Evolutionary conservation across 352 stramenopile species (phyloP).

Genomic region (Globisporangium cylindrosporum): DNA sequence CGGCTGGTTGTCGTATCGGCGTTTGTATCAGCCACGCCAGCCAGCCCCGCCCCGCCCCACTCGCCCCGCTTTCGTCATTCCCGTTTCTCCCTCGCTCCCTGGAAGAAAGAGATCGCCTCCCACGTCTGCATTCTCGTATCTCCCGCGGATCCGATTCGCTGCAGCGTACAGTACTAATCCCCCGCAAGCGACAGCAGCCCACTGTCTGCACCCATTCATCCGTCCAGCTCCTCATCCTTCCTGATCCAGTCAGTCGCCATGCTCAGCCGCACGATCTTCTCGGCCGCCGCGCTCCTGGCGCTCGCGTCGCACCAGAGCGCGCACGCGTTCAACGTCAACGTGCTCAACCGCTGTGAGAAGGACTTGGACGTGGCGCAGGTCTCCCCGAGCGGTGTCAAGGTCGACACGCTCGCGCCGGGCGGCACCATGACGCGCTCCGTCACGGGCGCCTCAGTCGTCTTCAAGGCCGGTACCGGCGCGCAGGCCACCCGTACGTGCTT

Average conservation of each 20-base stretch:
- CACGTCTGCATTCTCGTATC: slow-evolving; percentile 18
- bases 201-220: background rate
- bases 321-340: slow-evolving; percentile 38
- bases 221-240: background rate
- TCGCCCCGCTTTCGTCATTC: slow-evolving; percentile 7
- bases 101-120: background rate
- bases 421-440: slow-evolving; percentile 32
- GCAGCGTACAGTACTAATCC: slow-evolving; percentile 7
- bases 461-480: slow-evolving; percentile 46
- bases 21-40: background rate
- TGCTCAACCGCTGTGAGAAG: slow-evolving; percentile 56
- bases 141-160: background rate
- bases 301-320: slow-evolving; percentile 2
- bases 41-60: background rate
- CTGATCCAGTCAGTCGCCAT: background rate
- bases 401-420: slow-evolving; percentile 29
- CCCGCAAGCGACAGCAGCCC: background rate
- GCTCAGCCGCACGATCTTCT: slow-evolving; percentile 11
- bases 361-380: slow-evolving; percentile 45
- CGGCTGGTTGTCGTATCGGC: background rate
- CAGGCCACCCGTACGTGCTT: slow-evolving; percentile 54
- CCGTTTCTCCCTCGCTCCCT: background rate
- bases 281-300: slow-evolving; percentile 4
- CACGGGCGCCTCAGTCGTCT: slow-evolving; percentile 28
- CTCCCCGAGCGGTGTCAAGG: slow-evolving; percentile 22